Percentiles rank a stretch among this genome's conserved stretches.
Conservation (phyloP, 2,329 filamentous ascomycete genomes). For the Sarocladium strictum region DNA sequence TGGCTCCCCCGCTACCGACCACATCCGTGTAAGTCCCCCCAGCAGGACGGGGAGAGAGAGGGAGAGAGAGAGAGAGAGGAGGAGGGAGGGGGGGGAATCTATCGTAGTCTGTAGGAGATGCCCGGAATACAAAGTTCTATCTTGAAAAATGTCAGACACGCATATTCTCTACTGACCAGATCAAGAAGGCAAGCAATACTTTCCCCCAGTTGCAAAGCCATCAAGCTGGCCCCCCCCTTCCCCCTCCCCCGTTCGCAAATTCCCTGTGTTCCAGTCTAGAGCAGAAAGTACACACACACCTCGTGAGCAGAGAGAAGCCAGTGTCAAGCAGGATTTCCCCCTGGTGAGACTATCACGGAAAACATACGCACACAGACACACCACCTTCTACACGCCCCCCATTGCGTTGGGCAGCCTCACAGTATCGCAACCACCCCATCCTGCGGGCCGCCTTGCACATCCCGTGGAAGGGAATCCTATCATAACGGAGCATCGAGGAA, state of each 20-base stretch:
- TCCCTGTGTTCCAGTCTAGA: neutral
- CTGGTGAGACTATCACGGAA: constrained; percentile 1
- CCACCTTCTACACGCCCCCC: constrained; percentile 3
- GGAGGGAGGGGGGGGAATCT: neutral
- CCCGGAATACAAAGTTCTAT: constrained; percentile 1
- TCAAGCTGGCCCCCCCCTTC: neutral
- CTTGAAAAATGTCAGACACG: neutral
- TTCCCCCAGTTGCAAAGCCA: neutral
- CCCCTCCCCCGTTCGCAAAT: neutral
- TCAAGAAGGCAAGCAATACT: neutral
- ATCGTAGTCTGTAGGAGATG: neutral
- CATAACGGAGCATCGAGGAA: neutral
- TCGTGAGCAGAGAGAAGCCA: neutral
- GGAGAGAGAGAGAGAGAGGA: neutral
- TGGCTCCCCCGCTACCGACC: constrained; percentile 2
- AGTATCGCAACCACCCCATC: constrained; percentile 8
- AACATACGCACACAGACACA: neutral
- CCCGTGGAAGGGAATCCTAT: neutral
- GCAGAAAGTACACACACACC: neutral
- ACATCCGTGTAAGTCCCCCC: constrained; percentile 3
- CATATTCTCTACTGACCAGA: neutral
- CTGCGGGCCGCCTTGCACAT: constrained; percentile 2
- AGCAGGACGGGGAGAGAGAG: neutral
- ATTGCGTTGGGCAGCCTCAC: constrained; percentile 7
- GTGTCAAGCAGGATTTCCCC: neutral